Evolutionary conservation across 177 flowering plant species (phyloP).

Genomic region (Vitis hybrid): DNA sequence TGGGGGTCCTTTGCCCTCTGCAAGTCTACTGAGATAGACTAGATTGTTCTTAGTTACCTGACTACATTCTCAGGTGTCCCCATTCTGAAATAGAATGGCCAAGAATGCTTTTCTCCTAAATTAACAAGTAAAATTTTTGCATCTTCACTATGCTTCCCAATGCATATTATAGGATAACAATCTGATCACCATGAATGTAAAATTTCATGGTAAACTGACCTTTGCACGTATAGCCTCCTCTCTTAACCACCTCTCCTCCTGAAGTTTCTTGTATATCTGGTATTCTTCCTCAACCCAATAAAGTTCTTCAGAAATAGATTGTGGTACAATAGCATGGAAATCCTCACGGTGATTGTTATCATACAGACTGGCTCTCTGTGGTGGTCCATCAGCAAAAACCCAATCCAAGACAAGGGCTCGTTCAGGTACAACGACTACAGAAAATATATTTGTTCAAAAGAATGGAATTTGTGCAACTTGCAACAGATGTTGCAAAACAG

Average conservation of each 20-base stretch:
- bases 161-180: not conserved
- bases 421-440: constrained; percentile 78
- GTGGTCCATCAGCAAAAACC: constrained; percentile 98
- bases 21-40: not conserved
- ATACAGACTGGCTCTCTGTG: constrained; percentile 59
- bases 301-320: constrained; percentile 48
- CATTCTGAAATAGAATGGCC: not conserved
- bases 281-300: constrained; percentile 89
- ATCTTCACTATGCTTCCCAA: not conserved
- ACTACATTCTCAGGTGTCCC: not conserved
- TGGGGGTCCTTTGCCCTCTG: not conserved
- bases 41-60: not conserved
- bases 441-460: constrained; percentile 8
- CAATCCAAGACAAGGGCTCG: constrained; percentile 82
- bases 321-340: constrained; percentile 82
- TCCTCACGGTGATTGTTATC: constrained; percentile 82
- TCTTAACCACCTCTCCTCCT: constrained; percentile 64
- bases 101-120: not conserved
- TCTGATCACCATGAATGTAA: not conserved
- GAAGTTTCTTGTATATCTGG: constrained; percentile 53
- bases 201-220: constrained; percentile 37
- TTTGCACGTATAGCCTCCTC: constrained; percentile 80
- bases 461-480: not conserved
- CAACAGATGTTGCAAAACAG: not conserved
- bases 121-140: not conserved